Evolutionary conservation across 2,329 filamentous ascomycete species (phyloP), one percentile per base, ranked within the genome.

Genomic region (Triangularia setosa): DNA sequence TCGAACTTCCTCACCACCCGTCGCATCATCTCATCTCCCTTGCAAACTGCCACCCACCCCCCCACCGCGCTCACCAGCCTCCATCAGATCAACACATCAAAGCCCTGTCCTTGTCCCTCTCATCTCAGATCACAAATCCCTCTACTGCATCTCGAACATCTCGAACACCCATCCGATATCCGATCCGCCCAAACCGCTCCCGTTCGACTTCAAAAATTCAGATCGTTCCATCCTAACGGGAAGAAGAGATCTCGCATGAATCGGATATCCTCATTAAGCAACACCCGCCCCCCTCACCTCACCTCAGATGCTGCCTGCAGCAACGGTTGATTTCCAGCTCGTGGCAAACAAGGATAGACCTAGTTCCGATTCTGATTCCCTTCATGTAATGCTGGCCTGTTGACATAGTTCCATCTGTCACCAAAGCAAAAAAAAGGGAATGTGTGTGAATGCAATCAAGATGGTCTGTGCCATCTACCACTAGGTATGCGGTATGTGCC

Each of bases 271-370:
- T 23, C 40, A 48, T 48, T n/a, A 48, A 48, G 40, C 40, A 48
- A 23, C n/a, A 48, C 21, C 40, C 40, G 40, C n/a, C 40, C n/a
- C 40, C 40, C 11, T 48, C 40, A 48, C 40, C 40, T 14, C n/a
- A 48, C 40, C 7, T 18, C 40, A 48, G 40, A 48, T 21, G 18
- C 40, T 21, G 40, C 40, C 40, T 21, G 40, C 40, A 48, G 40
- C 40, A 48, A 48, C 40, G 40, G 40, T 21, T 40, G n/a, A 18
- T 3, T 48, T 48, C 40, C 40, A n/a, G 40, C 40, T 48, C 35
- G 24, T 59, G 35, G 35, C 12, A 55, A 28, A 24, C 58, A 60
- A 53, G 58, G 58, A 60, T 60, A 27, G 35, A 21, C 58, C 58
- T 27, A 48, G 58, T 60, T 60, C 58, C 40, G 35, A 48, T 21